phyloP scores from a whole-genome alignment of 2,329 filamentous ascomycete species.

The Beauveria bassiana region DNA sequence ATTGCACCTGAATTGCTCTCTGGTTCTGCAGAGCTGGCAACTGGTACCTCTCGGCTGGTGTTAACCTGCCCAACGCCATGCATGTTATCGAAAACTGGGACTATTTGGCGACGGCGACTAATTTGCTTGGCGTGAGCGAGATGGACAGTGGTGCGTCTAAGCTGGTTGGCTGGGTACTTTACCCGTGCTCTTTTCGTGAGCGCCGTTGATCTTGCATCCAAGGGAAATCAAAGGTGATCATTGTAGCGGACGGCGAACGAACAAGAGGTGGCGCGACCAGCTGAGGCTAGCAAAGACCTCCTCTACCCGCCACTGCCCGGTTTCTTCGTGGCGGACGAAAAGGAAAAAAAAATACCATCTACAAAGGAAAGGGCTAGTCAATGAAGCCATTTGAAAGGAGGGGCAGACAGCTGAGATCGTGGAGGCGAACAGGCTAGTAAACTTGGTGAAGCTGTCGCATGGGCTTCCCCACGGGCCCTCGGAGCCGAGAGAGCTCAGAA shows the following conservation, averaged over 20 bases:
- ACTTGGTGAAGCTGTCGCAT: neutral
- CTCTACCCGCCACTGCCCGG: constrained; percentile 6
- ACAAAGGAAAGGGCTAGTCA: neutral
- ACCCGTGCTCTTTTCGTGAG: neutral
- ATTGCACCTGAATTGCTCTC: neutral
- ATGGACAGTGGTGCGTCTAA: neutral
- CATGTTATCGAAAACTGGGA: neutral
- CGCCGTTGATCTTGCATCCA: neutral
- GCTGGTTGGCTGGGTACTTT: neutral
- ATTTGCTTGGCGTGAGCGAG: constrained; percentile 1
- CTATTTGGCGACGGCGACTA: neutral
- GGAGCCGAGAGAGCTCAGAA: neutral
- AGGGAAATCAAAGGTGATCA: neutral
- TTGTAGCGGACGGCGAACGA: neutral
- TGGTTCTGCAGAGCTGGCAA: too few species aligned
- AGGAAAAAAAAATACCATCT: neutral
- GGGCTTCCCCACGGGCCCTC: constrained; percentile 4
- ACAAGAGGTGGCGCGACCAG: neutral
- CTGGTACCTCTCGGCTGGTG: neutral
- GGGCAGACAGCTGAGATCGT: neutral
- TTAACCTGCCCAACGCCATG: neutral
- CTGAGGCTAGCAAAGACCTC: constrained; percentile 3
- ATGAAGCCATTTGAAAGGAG: neutral
- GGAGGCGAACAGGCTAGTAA: neutral
- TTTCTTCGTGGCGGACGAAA: neutral